Evolutionary conservation across 1,139 yeast genomes (phyloP), one percentile per base, ranked within the genome.

Genomic region (Debaryomyces singareniensis): DNA sequence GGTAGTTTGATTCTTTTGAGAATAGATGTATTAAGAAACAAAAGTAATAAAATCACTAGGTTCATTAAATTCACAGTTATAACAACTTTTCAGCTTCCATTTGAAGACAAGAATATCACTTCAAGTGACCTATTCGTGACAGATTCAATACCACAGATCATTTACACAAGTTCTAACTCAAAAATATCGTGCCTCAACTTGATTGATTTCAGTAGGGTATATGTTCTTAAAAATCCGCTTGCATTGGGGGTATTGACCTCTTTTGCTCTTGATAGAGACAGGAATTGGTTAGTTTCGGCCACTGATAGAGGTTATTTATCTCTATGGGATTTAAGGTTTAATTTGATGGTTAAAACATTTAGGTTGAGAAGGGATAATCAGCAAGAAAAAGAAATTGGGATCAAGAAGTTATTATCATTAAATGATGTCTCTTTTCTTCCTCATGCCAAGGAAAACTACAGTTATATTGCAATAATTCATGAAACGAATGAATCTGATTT

Each of bases 291-390:
- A 3, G 51, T 86, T 4, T 49, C 81, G 3, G 96, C 96, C 0
- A 84, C 96, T 0, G 61, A 72, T 1, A 70, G 68, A 27, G 97
- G 97, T 2, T 58, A 78, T 1, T 50, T 91, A 20, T 76, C 76
- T 37, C 53, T 91, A 13, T 87, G 96, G 95, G 96, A 89, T 52
- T 43, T 83, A 26, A 61, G 95, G 32, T 85, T 86, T 49, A 66
- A 65, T 24, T 42, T 81, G 0, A 56, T 72, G 28, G 60, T 84
- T 16, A 78, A 72, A 37, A 61, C 79, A 1, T 83, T 87, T 78
- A 68, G 69, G 5, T 62, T 81, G 28, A 68, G 66, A 11, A 61
- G 65, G 10, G 37, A 39, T 11, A 11, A 32, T 12, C 20, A 20
- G n/a, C 7, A 15, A 12, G 20, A 13, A 13, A 20, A 21, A 5